These are phyloP conservation scores for Harringtonia lauricola DNA, from an alignment of 2,329 filamentous ascomycete genomes.

Conservation along the genomic window DNA sequence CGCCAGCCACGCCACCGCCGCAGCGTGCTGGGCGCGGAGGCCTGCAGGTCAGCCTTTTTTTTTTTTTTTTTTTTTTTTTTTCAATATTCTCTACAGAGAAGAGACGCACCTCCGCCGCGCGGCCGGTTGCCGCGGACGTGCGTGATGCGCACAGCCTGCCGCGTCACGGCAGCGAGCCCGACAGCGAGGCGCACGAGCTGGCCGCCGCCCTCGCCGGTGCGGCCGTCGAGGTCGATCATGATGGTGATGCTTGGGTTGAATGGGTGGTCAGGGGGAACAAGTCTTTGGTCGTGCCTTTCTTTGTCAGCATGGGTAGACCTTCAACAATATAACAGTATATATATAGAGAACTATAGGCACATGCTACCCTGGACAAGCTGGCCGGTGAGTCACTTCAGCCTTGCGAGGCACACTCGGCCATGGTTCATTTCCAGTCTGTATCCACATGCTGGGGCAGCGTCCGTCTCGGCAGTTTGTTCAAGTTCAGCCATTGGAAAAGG, in stretches of 20 bases:
- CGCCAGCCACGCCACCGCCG: slow-evolving; percentile 43
- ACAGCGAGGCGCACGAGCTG: slow-evolving; percentile 48
- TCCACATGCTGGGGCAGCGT: no score
- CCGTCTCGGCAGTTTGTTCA: no score
- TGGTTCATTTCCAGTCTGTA: no score
- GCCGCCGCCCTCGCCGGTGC: slow-evolving; percentile 50
- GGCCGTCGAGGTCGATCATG: slow-evolving; percentile 40
- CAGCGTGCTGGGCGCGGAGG: slow-evolving; percentile 49
- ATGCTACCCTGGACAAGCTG: no score
- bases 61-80: no score
- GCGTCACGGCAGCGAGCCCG: slow-evolving; percentile 43
- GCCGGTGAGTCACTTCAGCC: no score
- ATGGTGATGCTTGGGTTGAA: background rate
- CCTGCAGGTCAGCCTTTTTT: slow-evolving; percentile 30
- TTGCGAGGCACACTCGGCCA: no score
- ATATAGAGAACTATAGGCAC: no score
- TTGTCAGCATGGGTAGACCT: no score
- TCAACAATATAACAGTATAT: background rate
- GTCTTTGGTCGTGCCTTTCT: background rate
- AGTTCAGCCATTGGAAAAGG: no score
- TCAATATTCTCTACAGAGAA: no score
- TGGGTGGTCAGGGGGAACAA: background rate
- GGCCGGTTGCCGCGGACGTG: slow-evolving; percentile 45
- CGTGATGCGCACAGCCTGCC: slow-evolving; percentile 38
- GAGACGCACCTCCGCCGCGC: slow-evolving; percentile 19